Base-by-base conservation (phyloP, 768 basidiomycete genomes). In the Phanerochaete carnosa region DNA sequence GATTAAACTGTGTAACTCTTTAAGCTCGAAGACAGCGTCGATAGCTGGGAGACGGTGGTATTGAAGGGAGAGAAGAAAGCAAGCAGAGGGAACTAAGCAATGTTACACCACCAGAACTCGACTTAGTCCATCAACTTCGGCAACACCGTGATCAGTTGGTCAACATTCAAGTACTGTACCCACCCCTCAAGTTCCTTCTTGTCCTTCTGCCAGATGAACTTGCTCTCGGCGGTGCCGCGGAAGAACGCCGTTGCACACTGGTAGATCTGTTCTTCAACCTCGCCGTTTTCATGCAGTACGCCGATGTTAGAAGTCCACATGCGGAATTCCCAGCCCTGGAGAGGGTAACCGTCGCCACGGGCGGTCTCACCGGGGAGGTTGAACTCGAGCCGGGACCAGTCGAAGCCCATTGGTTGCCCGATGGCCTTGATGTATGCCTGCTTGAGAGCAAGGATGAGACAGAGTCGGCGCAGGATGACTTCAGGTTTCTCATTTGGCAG, bases 291-390 rank as follows among this genome's bases (percentile, higher is more conserved):
- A 8, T 87, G 80, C 13, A 83, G 83, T 2, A 92, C 86, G 16
- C 88, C 89, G 16, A 93, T 80, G 57, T 84, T 83, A 15, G 88
- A 83, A 59, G 81, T 82, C 81, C 89, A 94, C 45, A 94, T 76
- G 8, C 92, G 83, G 73, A 94, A 93, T 70, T 94, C 92, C 92
- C 92, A 94, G 0, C 92, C 92, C 22, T 80, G 77, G 0, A 94
- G 77, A 1, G 83, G 81, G 46, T 83, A 81, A 4, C 85, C 84
- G 70, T 94, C 92, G 1, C 88, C 88, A 1, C 74, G 79, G 7
- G 87, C 89, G 2, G 73, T 79, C 62, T 83, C 76, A 37, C 80
- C 80, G 65, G 87, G 78, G 50, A 93, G 82, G 72, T 92, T 84
- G 77, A 92, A 92, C 65, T 93, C 89, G 62, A 94, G 84, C 1